Base-by-base conservation (phyloP, 1,284 basidiomycete genomes). In the Tylopilus sp. region DNA sequence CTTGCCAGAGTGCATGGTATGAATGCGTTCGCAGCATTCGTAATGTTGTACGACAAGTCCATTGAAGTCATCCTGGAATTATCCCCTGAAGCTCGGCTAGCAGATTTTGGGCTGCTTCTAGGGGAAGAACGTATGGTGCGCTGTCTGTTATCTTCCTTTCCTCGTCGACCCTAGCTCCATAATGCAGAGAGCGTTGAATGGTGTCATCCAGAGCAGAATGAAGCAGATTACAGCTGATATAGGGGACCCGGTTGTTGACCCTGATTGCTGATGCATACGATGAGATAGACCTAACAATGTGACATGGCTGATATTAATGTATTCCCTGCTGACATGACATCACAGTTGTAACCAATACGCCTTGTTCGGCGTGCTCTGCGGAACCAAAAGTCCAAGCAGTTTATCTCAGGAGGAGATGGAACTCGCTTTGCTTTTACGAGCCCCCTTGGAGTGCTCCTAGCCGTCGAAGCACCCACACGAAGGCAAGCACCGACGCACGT, bases 11-110 rank as follows among this genome's bases (percentile, higher is more conserved):
- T 78, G 5, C 66, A 73, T 13, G 80, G 82, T 15, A 81, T 88
- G 78, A 89, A 89, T 54, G 65, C 68, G 3, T 87, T 86, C 59
- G 77, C 79, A 1, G 79, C 86, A 8, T 74, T 77, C 21, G 65
- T 82, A 4, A 74, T 89, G 50, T 67, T 88, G 0, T 79, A 74
- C 42, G 77, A 81, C 52, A 70, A 72, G n/a, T 67, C 70, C 4
- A 56, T 84, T 2, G 73, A 81, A 28, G 71, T 77, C 2, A 79
- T 88, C 56, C 57, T 89, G 25, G 72, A 78, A 26, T 64, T 76
- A 61, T 54, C 64, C 9, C 63, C 78, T 2, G 73, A 82, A 35
- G 71, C 71, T 35, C 71, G 86, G 50, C 43, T 75, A 13, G 59
- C 69, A 13, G 61, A 65, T 29, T 81, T 81, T 60, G 74, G 71